phyloP scores from a whole-genome alignment of 2,329 filamentous ascomycete genomes.

The Penicillium frequentans region DNA sequence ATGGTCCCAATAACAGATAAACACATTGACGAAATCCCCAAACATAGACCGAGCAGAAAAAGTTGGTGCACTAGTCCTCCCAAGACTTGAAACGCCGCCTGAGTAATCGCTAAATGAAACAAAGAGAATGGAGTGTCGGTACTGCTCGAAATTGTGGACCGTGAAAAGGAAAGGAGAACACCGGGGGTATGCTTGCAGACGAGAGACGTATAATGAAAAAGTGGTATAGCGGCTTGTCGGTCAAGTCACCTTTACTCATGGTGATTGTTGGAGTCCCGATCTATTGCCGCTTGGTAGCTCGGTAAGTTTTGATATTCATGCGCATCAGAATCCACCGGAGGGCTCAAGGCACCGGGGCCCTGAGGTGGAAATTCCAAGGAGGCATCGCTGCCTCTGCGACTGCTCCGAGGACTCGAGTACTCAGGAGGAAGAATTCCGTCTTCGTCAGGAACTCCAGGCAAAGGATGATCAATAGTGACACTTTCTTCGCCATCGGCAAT shows the following conservation, averaged over 20 bases:
- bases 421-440: slow-evolving; percentile 42
- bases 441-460: slow-evolving; percentile 31
- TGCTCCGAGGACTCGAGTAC: slow-evolving; percentile 57
- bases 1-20: background rate
- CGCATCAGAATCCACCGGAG: background rate
- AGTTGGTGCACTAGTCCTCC: background rate
- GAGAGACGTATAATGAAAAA: background rate
- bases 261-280: slow-evolving; percentile 10
- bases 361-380: slow-evolving; percentile 31
- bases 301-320: slow-evolving; percentile 14
- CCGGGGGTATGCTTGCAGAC: background rate
- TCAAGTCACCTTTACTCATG: background rate
- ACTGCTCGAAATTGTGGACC: background rate
- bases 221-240: background rate
- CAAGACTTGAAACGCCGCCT: slow-evolving; percentile 18
- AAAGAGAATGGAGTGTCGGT: slow-evolving; percentile 6
- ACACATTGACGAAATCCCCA: background rate
- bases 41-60: background rate
- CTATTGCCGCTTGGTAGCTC: slow-evolving; percentile 21
- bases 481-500: slow-evolving; percentile 26
- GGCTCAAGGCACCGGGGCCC: background rate
- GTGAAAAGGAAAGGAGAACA: background rate
- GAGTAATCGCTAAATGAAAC: slow-evolving; percentile 24
- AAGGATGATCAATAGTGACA: slow-evolving; percentile 6
- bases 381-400: slow-evolving; percentile 59